These are phyloP conservation scores for Rhexocercosporidium sp. DNA, from an alignment of 2,329 filamentous ascomycete species.

Conservation along the genomic window DNA sequence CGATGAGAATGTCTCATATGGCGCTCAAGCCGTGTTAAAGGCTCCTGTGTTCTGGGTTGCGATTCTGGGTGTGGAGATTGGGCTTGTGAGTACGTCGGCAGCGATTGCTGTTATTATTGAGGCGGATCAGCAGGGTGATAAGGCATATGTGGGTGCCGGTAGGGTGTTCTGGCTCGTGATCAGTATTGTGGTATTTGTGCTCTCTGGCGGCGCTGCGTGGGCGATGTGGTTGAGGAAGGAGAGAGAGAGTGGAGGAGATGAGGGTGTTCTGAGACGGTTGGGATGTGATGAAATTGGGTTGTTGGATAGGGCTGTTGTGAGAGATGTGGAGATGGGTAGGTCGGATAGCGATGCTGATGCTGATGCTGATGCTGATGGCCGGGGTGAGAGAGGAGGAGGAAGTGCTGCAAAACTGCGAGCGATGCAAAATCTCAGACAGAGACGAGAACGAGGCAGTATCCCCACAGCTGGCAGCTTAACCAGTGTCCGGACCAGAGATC, in stretches of 20 bases:
- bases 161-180: conserved; percentile 17
- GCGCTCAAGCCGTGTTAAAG: background rate
- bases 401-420: background rate
- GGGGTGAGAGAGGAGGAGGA: background rate
- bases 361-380: background rate
- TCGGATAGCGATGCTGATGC: background rate
- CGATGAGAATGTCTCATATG: background rate
- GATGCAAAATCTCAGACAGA: background rate
- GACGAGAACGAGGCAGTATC: background rate
- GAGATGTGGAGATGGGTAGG: conserved; percentile 6
- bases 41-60: conserved; percentile 11
- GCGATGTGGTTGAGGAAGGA: conserved; percentile 4
- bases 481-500: background rate
- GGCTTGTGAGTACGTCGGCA: conserved; percentile 5
- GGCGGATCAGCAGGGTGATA: background rate
- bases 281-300: conserved; percentile 17
- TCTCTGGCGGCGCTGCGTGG: background rate
- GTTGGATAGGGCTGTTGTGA: conserved; percentile 8
- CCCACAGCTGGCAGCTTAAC: background rate
- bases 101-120: conserved; percentile 2
- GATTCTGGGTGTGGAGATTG: background rate
- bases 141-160: background rate
- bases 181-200: background rate
- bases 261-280: background rate
- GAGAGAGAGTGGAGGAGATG: background rate